Percentiles rank a stretch among this genome's conserved stretches.
Evolutionary conservation across 73 alveolate genomes (phyloP).

Genomic region (Symbiodinium pilosum): DNA sequence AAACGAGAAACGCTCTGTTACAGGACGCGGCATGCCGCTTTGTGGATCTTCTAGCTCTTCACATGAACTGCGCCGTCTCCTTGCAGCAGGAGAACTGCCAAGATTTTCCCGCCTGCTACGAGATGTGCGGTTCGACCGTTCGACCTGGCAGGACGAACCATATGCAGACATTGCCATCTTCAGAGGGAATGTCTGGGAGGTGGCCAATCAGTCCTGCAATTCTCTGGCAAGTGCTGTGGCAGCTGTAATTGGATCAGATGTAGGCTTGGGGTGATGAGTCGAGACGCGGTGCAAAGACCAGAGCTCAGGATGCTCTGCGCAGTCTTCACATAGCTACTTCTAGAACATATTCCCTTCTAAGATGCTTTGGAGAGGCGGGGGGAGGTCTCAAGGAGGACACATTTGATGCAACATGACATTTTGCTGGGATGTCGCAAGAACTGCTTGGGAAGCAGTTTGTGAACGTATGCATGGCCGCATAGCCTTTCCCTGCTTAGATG

Average conservation of each 20-base stretch:
- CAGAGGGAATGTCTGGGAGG: conserved; percentile 49
- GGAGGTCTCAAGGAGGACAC: too few species aligned
- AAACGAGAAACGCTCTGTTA: not conserved
- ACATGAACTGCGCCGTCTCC: conserved; percentile 69
- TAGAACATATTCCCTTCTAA: too few species aligned
- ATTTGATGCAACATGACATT: too few species aligned
- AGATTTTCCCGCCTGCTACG: not conserved
- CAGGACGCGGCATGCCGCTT: conserved; percentile 92
- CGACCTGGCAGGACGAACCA: not conserved
- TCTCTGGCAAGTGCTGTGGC: not conserved
- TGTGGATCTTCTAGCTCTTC: conserved; percentile 67
- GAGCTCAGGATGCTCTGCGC: not conserved
- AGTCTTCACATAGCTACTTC: too few species aligned
- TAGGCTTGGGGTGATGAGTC: conserved; percentile 39
- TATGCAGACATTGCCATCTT: conserved; percentile 28
- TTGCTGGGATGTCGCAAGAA: too few species aligned
- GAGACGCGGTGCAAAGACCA: conserved; percentile 34
- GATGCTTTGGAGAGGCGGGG: too few species aligned
- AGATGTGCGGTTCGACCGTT: not conserved
- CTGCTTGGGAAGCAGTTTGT: too few species aligned
- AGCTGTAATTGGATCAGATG: not conserved
- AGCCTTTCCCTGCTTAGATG: too few species aligned
- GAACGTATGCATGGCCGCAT: too few species aligned
- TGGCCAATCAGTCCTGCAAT: not conserved
- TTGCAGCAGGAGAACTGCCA: conserved; percentile 61